Conservation (phyloP, 1,284 basidiomycete genomes). For the Ceratobasidium sp. region DNA sequence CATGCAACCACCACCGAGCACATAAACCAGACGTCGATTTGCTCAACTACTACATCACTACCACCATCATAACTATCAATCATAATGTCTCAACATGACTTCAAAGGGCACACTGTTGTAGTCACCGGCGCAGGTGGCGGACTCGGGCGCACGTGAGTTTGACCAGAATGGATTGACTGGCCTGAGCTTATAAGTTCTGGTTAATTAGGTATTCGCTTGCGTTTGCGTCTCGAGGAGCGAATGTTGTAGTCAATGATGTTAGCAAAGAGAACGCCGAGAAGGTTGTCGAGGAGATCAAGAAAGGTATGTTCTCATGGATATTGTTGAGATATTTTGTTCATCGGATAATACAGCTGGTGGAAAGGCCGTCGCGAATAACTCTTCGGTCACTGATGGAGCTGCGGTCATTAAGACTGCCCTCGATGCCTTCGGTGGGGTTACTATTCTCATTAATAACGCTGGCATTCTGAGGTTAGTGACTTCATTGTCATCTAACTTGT, state of each 20-base stretch:
- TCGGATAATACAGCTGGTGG: constrained; percentile 76
- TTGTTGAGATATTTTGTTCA: constrained; percentile 48
- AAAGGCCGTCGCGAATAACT: constrained; percentile 87
- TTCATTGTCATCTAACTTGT: not conserved
- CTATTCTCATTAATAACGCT: constrained; percentile 95
- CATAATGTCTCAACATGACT: constrained; percentile 66
- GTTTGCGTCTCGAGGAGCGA: constrained; percentile 92
- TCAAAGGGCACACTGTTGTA: constrained; percentile 94
- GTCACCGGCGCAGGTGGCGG: constrained; percentile 97
- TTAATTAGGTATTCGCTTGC: constrained; percentile 84
- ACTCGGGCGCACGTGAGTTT: constrained; percentile 86
- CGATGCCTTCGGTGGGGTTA: constrained; percentile 87
- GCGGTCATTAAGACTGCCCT: constrained; percentile 91
- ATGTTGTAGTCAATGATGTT: constrained; percentile 97
- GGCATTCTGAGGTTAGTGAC: constrained; percentile 86
- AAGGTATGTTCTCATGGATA: constrained; percentile 67
- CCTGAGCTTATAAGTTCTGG: not conserved
- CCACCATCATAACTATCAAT: constrained; percentile 35
- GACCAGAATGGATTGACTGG: not conserved
- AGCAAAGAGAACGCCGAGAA: constrained; percentile 90
- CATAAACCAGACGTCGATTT: constrained; percentile 31
- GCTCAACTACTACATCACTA: not conserved
- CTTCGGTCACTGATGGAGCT: constrained; percentile 90
- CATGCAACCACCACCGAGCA: constrained; percentile 27
- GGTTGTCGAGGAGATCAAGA: constrained; percentile 91